Evolutionary conservation across 805 yeast genomes (phyloP), one percentile per base, ranked within the genome.

Genomic region (Schwanniomyces vanrijiae): DNA sequence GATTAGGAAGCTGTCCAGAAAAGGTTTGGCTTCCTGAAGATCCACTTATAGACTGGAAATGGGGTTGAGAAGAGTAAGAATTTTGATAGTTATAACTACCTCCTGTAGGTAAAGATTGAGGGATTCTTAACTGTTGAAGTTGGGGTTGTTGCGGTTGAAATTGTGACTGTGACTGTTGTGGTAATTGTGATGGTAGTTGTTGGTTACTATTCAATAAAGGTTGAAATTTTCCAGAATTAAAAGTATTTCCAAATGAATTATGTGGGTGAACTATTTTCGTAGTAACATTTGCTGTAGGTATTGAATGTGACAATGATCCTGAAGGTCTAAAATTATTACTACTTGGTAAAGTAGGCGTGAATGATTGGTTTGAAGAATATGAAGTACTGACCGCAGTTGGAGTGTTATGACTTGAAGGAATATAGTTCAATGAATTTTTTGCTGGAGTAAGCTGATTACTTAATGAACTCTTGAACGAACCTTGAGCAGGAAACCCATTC

Each of bases 211-310:
- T 55, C 4, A 11, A 7, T 7, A 31, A 14, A 8, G 35, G 35
- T 16, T 31, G 35, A 35, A 19, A 37, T 9, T 55, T 45, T 19
- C 49, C 21, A 6, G 50, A 37, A 25, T 47, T 39, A 35, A 46
- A 48, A 13, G 54, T 44, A 29, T 46, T 45, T 16, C 49, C 42
- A 35, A 44, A 44, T 14, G 54, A 45, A 29, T 45, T 45, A 33
- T 50, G 55, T 35, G 63, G 48, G 39, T 60, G 56, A 8, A 77
- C 80, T 20, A 70, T 59, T 53, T 79, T 83, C 55, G 71, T 76
- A 13, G 81, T 73, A 25, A 81, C 68, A 48, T 71, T 75, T 1
- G 86, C 81, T 2, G 86, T 81, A 8, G 86, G 81, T 9, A 73
- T 71, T 5, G 81, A 72, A 18, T 67, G 68, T 13, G 69, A 65